Evolutionary conservation across 306 rosid species (phyloP).

Genomic region (Pyrus pyrifolia): DNA sequence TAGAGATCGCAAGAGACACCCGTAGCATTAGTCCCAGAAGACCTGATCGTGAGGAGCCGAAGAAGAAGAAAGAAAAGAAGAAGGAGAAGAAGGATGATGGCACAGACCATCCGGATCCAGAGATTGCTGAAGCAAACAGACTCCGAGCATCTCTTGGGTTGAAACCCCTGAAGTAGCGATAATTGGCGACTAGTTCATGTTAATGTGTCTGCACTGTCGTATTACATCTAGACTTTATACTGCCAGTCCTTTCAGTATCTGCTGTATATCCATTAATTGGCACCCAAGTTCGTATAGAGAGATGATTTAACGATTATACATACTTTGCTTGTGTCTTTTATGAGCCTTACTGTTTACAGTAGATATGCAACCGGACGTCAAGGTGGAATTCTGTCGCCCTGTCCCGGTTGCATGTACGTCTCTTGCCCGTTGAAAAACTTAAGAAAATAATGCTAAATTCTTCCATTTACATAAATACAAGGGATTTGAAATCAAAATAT

Average conservation of each 20-base stretch:
- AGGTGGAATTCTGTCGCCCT: not conserved
- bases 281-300: not conserved
- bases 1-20: constrained; percentile 60
- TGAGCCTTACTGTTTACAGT: too few relatives aligned
- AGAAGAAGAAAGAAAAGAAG: constrained; percentile 63
- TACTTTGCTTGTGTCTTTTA: not conserved
- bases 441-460: not conserved
- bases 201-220: not conserved
- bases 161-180: constrained; percentile 56
- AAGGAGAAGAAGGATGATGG: constrained; percentile 71
- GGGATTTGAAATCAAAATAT: too few relatives aligned
- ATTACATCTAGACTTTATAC: not conserved
- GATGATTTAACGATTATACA: not conserved
- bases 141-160: constrained; percentile 74
- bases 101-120: constrained; percentile 79
- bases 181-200: not conserved
- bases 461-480: not conserved
- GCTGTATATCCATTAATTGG: not conserved
- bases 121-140: constrained; percentile 76
- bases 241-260: not conserved
- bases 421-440: not conserved
- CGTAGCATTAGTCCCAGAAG: constrained; percentile 70
- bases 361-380: not conserved
- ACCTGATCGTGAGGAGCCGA: constrained; percentile 73
- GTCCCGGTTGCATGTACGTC: not conserved